Evolutionary conservation across 2,329 filamentous ascomycete genomes (phyloP).

Genomic region (Penicillium capsulatum): DNA sequence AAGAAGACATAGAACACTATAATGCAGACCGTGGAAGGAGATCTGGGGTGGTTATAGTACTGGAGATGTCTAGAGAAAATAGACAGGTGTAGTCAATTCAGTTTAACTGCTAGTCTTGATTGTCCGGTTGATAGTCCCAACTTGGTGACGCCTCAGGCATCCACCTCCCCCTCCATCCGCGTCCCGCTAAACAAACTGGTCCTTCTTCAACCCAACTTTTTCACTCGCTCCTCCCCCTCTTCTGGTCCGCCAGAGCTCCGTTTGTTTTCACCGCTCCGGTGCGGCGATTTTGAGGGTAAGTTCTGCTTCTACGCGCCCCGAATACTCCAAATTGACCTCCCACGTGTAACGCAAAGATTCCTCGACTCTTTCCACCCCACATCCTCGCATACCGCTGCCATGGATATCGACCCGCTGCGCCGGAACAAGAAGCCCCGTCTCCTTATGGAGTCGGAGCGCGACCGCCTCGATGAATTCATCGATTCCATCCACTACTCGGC

Average conservation of each 20-base stretch:
- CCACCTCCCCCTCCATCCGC: conserved; percentile 10
- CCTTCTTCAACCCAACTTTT: conserved; percentile 4
- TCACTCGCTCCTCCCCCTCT: conserved; percentile 3
- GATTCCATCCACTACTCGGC: conserved; percentile 94
- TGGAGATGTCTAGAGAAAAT: background rate
- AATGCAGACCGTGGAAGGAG: background rate
- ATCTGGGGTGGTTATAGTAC: background rate
- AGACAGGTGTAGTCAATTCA: too few species aligned
- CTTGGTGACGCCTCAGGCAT: conserved; percentile 18
- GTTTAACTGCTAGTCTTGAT: too few species aligned
- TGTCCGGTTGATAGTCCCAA: too few species aligned
- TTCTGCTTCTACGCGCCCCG: background rate
- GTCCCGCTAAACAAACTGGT: conserved; percentile 22
- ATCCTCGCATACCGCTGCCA: conserved; percentile 10
- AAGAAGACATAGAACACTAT: too few species aligned
- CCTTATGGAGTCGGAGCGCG: conserved; percentile 74
- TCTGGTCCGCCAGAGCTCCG: background rate
- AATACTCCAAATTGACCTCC: conserved; percentile 2
- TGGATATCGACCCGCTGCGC: conserved; percentile 70
- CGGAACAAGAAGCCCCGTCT: conserved; percentile 82
- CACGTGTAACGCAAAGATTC: conserved; percentile 4
- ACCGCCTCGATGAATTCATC: conserved; percentile 82
- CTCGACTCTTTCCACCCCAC: background rate
- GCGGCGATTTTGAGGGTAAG: background rate
- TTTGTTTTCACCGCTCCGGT: background rate